Evolutionary conservation across 768 basidiomycete genomes (phyloP), one percentile per base, ranked within the genome.

Genomic region (Podaxis carcinomalis): DNA sequence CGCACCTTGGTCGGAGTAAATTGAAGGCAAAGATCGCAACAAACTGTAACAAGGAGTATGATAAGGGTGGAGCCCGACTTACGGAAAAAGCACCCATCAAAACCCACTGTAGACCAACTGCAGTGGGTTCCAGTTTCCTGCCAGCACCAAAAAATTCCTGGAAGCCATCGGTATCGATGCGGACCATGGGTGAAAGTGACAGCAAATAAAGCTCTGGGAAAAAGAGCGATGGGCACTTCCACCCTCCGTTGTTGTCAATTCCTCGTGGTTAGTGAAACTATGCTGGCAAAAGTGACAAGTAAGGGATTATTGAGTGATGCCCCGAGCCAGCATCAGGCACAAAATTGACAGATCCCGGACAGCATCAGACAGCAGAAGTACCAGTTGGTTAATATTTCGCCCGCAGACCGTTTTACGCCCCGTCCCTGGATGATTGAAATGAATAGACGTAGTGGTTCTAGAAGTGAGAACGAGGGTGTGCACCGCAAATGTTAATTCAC

Each of bases 11-110:
- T 28, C 93, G 83, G 56, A 94, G 68, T 36, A 73, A 32, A 51
- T 89, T 92, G 74, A 95, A 95, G 36, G 75, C 74, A 50, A 88
- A 50, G 40, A 89, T 73, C 5, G 86, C 87, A 59, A 75, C 73
- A 49, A 78, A 64, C 87, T 88, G 77, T 65, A 89, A 51, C 63
- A 83, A 57, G 60, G 19, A 40, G 51, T 19, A 28, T 51, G 23
- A 11, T n/a, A 40, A 13, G n/a, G 27, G 28, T 40, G 52, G 40
- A 32, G 23, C 3, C 35, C 25, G 19, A 57, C 83, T 61, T 70
- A 88, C 84, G 47, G 86, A 87, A 62, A 87, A 54, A 47, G 75
- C 72, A 62, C 70, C 70, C 86, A 88, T 87, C 46, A 87, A 69
- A 51, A 74, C 75, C 50, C 84, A 80, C 68, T 88, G 87, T 9